Evolutionary conservation across 768 basidiomycete species (phyloP).

Genomic region (Cubamyces sp.): DNA sequence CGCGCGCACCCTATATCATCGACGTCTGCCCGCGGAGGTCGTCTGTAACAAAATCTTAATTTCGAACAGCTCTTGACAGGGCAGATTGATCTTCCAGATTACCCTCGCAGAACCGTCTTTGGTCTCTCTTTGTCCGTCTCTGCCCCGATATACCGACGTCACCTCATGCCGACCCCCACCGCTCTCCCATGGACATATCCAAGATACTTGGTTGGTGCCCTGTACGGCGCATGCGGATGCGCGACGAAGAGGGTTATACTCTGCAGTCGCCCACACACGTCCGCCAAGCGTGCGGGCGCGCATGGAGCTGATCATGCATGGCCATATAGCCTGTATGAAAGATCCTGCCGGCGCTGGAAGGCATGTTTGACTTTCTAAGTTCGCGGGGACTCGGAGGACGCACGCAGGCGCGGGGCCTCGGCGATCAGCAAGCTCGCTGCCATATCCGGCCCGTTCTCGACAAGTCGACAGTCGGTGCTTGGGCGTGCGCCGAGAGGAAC

Average conservation of each 20-base stretch:
- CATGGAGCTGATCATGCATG: background rate
- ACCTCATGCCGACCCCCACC: background rate
- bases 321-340: constrained; percentile 13
- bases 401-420: background rate
- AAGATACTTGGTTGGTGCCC: background rate
- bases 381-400: background rate
- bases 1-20: background rate
- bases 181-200: background rate
- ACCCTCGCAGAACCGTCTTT: background rate
- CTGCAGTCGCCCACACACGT: background rate
- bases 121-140: background rate
- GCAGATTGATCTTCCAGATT: constrained; percentile 10
- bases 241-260: background rate
- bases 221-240: background rate
- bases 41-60: background rate
- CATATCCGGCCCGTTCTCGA: background rate
- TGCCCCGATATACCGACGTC: background rate
- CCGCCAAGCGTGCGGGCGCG: too few relatives aligned
- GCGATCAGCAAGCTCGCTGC: background rate
- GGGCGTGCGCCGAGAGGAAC: background rate
- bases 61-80: constrained; percentile 11
- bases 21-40: too few relatives aligned
- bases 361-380: constrained; percentile 3
- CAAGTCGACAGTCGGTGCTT: background rate
- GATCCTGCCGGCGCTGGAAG: constrained; percentile 11